These are phyloP conservation scores for Actinomucor elegans DNA, from an alignment of 371 early-diverging fungal species.

Conservation along the genomic window DNA sequence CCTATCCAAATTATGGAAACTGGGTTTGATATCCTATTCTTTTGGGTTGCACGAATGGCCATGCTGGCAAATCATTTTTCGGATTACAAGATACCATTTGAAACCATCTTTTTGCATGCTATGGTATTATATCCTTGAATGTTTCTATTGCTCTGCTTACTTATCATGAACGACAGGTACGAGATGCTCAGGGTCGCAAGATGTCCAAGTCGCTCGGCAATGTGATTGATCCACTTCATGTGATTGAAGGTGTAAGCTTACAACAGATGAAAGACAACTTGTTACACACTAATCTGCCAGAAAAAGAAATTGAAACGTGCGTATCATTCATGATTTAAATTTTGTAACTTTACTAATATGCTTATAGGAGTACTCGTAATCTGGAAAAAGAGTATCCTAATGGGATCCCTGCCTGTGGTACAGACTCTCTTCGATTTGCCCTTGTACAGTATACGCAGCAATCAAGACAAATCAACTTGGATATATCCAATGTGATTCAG, in stretches of 20 bases:
- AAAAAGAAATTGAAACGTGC: slow-evolving; percentile 76
- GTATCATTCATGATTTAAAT: slow-evolving; percentile 5
- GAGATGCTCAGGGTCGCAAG: slow-evolving; percentile 97
- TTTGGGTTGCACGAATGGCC: slow-evolving; percentile 99
- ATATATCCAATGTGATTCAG: slow-evolving; percentile 91
- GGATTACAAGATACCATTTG: slow-evolving; percentile 79
- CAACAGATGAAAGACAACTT: slow-evolving; percentile 69
- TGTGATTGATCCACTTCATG: slow-evolving; percentile 96
- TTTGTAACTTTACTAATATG: background rate
- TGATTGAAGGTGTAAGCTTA: slow-evolving; percentile 87
- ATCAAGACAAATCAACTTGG: slow-evolving; percentile 94
- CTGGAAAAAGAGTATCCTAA: slow-evolving; percentile 88
- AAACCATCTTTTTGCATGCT: slow-evolving; percentile 75
- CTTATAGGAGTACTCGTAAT: slow-evolving; percentile 54
- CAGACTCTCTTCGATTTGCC: slow-evolving; percentile 95
- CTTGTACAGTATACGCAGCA: slow-evolving; percentile 88
- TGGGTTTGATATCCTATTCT: slow-evolving; percentile 99
- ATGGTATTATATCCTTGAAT: slow-evolving; percentile 58
- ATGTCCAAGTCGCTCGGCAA: slow-evolving; percentile 98
- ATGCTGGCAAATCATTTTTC: slow-evolving; percentile 95
- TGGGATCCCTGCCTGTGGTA: slow-evolving; percentile 96
- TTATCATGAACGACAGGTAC: slow-evolving; percentile 55
- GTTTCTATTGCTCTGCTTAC: background rate
- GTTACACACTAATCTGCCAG: slow-evolving; percentile 75
- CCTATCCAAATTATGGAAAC: slow-evolving; percentile 96